phyloP scores from a whole-genome alignment of 164 flowering plant genomes.

The Cinnamomum micranthum region DNA sequence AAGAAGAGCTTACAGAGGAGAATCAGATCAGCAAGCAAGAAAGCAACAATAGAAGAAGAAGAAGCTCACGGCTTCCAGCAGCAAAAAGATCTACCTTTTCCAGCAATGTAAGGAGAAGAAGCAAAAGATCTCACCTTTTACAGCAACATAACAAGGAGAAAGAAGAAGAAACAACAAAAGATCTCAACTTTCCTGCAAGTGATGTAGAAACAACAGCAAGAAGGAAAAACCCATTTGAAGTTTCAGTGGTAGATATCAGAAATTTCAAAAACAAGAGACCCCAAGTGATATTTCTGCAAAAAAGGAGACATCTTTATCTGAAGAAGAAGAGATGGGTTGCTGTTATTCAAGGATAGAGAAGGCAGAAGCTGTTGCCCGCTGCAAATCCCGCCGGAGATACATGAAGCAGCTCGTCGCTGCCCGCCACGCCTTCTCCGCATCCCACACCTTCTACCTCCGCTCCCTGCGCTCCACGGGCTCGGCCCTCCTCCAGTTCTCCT shows the following conservation, averaged over 20 bases:
- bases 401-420: conserved; percentile 84
- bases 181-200: not conserved
- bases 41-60: not conserved
- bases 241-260: not conserved
- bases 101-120: not conserved
- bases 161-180: not conserved
- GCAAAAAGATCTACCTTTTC: not conserved
- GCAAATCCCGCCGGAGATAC: conserved; percentile 80
- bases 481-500: conserved; percentile 81
- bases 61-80: not conserved
- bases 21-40: not conserved
- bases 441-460: conserved; percentile 64
- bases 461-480: conserved; percentile 77
- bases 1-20: not conserved
- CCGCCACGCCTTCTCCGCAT: conserved; percentile 63
- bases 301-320: not conserved
- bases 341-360: conserved; percentile 66
- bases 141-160: not conserved
- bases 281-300: not conserved
- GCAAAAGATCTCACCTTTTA: not conserved
- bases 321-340: conserved; percentile 51
- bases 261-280: not conserved
- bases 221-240: not conserved
- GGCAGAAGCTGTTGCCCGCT: conserved; percentile 73
- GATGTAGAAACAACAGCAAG: not conserved